Conservation (phyloP, 768 basidiomycete genomes). For the Leucocoprinus sp. region DNA sequence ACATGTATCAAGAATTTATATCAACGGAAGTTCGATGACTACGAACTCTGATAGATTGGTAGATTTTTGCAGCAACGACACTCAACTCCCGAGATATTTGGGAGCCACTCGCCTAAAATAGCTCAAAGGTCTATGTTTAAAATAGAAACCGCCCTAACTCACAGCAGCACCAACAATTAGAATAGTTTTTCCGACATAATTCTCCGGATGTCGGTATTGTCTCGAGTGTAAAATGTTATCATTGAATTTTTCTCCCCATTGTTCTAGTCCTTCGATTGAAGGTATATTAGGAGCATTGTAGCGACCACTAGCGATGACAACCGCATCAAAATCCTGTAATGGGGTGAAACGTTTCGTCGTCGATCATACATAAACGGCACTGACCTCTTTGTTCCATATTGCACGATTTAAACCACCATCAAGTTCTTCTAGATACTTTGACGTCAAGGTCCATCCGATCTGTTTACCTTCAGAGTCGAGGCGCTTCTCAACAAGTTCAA, state of each 20-base stretch:
- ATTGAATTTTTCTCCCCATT: slow-evolving; percentile 28
- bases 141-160: too few species aligned
- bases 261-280: slow-evolving; percentile 23
- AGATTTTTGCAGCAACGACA: slow-evolving; percentile 23
- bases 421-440: slow-evolving; percentile 22
- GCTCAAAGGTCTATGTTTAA: background rate
- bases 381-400: slow-evolving; percentile 30
- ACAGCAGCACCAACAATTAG: slow-evolving; percentile 36
- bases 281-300: slow-evolving; percentile 29
- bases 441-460: slow-evolving; percentile 27
- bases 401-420: slow-evolving; percentile 18
- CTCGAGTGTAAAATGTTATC: slow-evolving; percentile 29
- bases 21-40: background rate
- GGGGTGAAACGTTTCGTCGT: background rate
- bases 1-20: too few species aligned
- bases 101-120: slow-evolving; percentile 26
- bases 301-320: slow-evolving; percentile 26
- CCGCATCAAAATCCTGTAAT: slow-evolving; percentile 26
- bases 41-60: slow-evolving; percentile 22
- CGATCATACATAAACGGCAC: slow-evolving; percentile 5
- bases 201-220: slow-evolving; percentile 33
- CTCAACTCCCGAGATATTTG: slow-evolving; percentile 30
- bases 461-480: slow-evolving; percentile 21
- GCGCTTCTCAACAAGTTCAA: slow-evolving; percentile 36
- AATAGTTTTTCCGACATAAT: slow-evolving; percentile 27